Evolutionary conservation across 306 rosid genomes (phyloP), one percentile per base, ranked within the genome.

Genomic region (Prunus davidiana): DNA sequence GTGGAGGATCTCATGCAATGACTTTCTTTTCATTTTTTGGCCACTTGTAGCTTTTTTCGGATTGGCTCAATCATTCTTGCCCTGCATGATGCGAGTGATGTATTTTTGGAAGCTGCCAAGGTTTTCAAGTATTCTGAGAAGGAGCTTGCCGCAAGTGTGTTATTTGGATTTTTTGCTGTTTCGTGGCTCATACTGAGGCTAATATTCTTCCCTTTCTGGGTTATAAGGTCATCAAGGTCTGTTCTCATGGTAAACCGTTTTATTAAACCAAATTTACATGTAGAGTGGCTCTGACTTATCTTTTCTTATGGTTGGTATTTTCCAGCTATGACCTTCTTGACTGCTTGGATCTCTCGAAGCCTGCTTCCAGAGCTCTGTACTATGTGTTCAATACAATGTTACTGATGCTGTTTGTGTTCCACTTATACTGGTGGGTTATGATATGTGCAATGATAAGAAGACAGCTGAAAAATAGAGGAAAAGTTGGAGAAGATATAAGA

Each of bases 401-500:
- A 79, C 76, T 95, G 75, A 92, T 67, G 88, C 89, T 95, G 80
- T 88, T 95, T 74, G 89, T 92, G 84, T 95, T 95, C 86, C 99
- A 95, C 87, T 68, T 95, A 85, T 95, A 95, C 88, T 95, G 99
- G 99, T 95, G 99, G 99, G 78, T 89, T 78, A 96, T 92, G 84
- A 95, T 95, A 87, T 90, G 84, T 71, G 75, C 92, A 14, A 95
- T 95, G 99, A 84, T 95, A 80, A 58, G 58, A 52, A 89, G 90
- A 79, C 99, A 88, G 80, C 88, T 95, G 88, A 83, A 87, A 77
- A 95, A 95, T 75, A 88, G 97, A 43, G 99, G 99, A 60, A 76
- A 85, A 85, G 99, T 95, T 78, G 99, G 99, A 70, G 99, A 95
- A 78, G 99, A 92, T 86, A 95, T 95, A 80, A 95, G 99, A 95